These are phyloP conservation scores for Prosopis cineraria DNA, from an alignment of 306 rosid genomes.

Conservation along the genomic window DNA sequence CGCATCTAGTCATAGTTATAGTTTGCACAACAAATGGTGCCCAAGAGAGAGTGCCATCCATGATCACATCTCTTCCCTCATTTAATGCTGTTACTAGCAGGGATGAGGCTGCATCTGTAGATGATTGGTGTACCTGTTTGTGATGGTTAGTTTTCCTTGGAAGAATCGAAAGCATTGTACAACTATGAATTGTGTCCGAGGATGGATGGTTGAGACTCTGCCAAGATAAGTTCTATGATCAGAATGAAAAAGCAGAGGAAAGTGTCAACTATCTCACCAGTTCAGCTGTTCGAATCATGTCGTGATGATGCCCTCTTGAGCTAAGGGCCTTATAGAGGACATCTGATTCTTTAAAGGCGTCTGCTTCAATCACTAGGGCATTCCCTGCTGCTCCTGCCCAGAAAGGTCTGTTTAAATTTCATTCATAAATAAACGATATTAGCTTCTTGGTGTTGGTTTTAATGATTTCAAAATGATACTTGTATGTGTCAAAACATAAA, in stretches of 20 bases:
- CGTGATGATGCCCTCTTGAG: conserved; percentile 80
- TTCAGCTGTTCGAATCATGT: conserved; percentile 94
- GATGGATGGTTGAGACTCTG: not conserved
- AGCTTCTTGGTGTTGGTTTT: conserved; percentile 31
- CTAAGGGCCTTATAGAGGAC: conserved; percentile 90
- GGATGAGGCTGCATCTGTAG: conserved; percentile 97
- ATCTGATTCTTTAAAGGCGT: conserved; percentile 96
- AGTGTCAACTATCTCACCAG: conserved; percentile 53
- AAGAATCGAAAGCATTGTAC: conserved; percentile 5
- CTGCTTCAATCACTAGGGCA: conserved; percentile 87
- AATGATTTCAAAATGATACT: conserved; percentile 18
- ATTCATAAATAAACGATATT: conserved; percentile 36
- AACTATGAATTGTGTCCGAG: not conserved
- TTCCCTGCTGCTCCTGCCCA: conserved; percentile 87
- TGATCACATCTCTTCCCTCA: conserved; percentile 91
- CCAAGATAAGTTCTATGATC: not conserved
- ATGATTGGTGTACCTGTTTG: conserved; percentile 91
- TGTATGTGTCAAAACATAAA: not conserved
- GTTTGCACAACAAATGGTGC: conserved; percentile 95
- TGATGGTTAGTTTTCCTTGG: conserved; percentile 15
- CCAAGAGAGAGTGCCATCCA: conserved; percentile 99
- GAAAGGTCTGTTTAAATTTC: conserved; percentile 74
- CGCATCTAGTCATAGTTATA: conserved; percentile 93
- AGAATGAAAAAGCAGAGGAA: conserved; percentile 22
- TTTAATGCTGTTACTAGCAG: conserved; percentile 85